Evolutionary conservation across 169 alveolate genomes (phyloP).

Genomic region (Plasmodium adleri): DNA sequence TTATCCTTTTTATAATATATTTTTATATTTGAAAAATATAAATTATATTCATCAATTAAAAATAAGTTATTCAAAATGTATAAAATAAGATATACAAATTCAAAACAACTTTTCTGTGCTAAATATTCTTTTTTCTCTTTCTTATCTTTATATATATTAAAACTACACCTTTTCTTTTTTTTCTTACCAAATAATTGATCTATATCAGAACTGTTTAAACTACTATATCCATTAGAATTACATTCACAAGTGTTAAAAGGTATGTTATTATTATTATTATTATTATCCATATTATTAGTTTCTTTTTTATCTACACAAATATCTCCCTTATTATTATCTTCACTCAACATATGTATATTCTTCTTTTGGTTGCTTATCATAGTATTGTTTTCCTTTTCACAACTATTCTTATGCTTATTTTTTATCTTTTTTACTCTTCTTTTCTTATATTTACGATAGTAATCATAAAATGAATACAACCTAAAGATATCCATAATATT

Average conservation of each 20-base stretch:
- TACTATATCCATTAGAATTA: slow-evolving; percentile 31
- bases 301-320: neutral
- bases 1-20: slow-evolving; percentile 8
- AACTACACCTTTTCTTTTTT: neutral
- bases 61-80: slow-evolving; percentile 55
- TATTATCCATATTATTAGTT: neutral
- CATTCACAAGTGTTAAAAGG: neutral
- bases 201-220: slow-evolving; percentile 63
- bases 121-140: slow-evolving; percentile 19
- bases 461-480: slow-evolving; percentile 42
- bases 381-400: neutral
- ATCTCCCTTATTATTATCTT: too few relatives aligned
- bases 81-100: slow-evolving; percentile 33
- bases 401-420: neutral
- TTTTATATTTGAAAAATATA: slow-evolving; percentile 41
- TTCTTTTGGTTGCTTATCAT: neutral
- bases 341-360: neutral
- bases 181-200: slow-evolving; percentile 14
- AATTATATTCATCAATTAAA: slow-evolving; percentile 41
- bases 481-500: slow-evolving; percentile 28
- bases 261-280: neutral
- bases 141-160: slow-evolving; percentile 35
- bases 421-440: slow-evolving; percentile 10
- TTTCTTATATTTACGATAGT: slow-evolving; percentile 27
- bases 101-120: slow-evolving; percentile 45